Evolutionary conservation across 1,284 basidiomycete genomes (phyloP), one percentile per base, ranked within the genome.

Genomic region (Marasmius oreades): DNA sequence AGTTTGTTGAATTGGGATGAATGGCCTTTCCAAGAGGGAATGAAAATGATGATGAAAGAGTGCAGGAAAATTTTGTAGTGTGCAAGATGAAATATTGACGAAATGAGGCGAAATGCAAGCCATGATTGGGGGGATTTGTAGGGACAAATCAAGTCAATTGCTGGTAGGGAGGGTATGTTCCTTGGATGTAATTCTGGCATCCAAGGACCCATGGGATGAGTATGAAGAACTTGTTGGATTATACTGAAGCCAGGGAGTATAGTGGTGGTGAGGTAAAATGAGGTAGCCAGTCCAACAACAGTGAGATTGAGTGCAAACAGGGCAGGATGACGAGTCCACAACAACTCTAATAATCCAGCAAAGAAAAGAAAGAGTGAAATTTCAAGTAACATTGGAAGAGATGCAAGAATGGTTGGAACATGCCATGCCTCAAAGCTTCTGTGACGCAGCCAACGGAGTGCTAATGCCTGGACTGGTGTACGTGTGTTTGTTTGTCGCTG

Each of bases 341-440:
- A 22, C 3, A 56, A 28, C 5, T 56, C 55, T 2, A 56, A 28
- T 4, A 55, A n/a, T 16, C 53, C 53, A 33, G 47, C 47, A 43
- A 55, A 50, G 22, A 55, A 55, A 10, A 55, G 33, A n/a, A 55
- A 24, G 6, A 55, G 36, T 4, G 53, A 24, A 1, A 55, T 28
- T 20, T 55, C 43, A 12, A 55, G 45, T 1, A 55, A 36, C 26
- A 51, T 33, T n/a, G 53, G 46, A 12, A 55, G 44, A 24, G n/a
- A 16, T 11, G 26, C 28, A 11, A 55, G 31, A 6, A 55, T 22
- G 1, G 12, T 20, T 22, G 44, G 45, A 28, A 55, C 45, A 16
- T 37, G 34, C 23, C 31, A 55, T 23, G 23, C 18, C 36, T 47
- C 36, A 8, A 51, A 47, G 26, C 48, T 55, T 7, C 34, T 34